These are phyloP conservation scores for Somion occarium DNA, from an alignment of 1,284 basidiomycete genomes.

Conservation along the genomic window DNA sequence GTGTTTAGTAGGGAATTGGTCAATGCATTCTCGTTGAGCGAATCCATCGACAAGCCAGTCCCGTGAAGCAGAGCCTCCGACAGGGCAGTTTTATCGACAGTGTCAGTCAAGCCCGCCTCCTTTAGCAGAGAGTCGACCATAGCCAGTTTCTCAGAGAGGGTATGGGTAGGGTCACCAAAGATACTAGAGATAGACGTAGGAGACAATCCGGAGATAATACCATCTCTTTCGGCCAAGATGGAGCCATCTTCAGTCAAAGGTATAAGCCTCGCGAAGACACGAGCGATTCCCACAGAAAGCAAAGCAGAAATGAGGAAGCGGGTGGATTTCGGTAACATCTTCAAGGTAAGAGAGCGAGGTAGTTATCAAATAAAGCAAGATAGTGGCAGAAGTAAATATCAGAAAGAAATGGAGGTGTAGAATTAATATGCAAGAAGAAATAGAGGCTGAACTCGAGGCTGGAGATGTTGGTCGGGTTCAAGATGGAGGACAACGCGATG, in stretches of 20 bases:
- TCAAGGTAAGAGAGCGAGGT: neutral
- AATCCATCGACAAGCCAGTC: neutral
- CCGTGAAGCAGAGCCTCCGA: neutral
- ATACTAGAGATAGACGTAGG: neutral
- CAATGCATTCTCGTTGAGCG: neutral
- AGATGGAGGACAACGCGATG: neutral
- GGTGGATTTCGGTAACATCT: neutral
- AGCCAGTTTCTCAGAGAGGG: neutral
- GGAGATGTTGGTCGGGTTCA: neutral
- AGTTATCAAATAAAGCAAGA: neutral
- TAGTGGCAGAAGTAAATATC: neutral
- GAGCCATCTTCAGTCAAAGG: neutral
- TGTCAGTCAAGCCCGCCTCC: neutral
- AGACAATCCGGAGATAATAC: neutral
- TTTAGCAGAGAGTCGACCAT: neutral
- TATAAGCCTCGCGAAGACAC: neutral
- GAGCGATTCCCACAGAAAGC: neutral
- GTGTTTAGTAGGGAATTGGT: neutral
- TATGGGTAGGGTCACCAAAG: neutral
- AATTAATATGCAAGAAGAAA: neutral
- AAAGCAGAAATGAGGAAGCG: neutral
- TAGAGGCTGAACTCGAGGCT: too few species aligned
- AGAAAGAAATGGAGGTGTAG: neutral
- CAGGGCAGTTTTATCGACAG: neutral
- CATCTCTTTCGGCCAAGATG: neutral